These are phyloP conservation scores for Pistacia atlantica DNA, from an alignment of 345 rosid genomes.

Conservation along the genomic window DNA sequence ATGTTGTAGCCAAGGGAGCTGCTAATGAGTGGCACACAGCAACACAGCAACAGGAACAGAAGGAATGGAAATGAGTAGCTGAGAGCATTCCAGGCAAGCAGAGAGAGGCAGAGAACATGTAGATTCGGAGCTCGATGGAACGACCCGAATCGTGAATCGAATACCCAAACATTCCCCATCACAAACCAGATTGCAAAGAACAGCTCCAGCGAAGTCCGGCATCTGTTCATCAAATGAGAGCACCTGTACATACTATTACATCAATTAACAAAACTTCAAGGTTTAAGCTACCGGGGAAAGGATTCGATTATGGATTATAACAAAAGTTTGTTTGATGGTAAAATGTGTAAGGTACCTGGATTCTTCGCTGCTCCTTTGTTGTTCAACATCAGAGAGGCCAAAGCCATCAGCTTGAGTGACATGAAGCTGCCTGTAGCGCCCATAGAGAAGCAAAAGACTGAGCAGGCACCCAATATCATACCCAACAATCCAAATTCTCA, in stretches of 20 bases:
- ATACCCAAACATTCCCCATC: conserved; percentile 97
- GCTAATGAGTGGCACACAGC: conserved; percentile 80
- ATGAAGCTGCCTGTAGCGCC: conserved; percentile 60
- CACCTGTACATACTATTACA: conserved; percentile 41
- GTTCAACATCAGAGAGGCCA: conserved; percentile 51
- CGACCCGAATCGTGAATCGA: conserved; percentile 86
- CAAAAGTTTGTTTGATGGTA: not conserved
- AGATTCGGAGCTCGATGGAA: conserved; percentile 83
- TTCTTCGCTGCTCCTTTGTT: conserved; percentile 71
- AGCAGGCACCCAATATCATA: conserved; percentile 84
- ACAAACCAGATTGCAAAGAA: conserved; percentile 99
- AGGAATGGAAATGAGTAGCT: conserved; percentile 87
- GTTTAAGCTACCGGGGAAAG: too few relatives aligned
- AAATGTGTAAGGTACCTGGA: conserved; percentile 50
- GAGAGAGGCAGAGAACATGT: conserved; percentile 80
- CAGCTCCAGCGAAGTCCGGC: conserved; percentile 87
- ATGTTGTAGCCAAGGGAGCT: conserved; percentile 91
- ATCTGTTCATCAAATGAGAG: conserved; percentile 83
- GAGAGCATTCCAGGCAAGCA: conserved; percentile 92
- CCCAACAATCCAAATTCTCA: conserved; percentile 87
- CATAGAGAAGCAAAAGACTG: conserved; percentile 69
- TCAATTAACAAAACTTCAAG: conserved; percentile 1
- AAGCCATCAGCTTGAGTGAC: conserved; percentile 49
- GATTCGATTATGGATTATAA: not conserved
- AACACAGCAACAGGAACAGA: conserved; percentile 83